Evolutionary conservation across 2,329 filamentous ascomycete genomes (phyloP), one percentile per base, ranked within the genome.

Genomic region (Passalora sequoiae): DNA sequence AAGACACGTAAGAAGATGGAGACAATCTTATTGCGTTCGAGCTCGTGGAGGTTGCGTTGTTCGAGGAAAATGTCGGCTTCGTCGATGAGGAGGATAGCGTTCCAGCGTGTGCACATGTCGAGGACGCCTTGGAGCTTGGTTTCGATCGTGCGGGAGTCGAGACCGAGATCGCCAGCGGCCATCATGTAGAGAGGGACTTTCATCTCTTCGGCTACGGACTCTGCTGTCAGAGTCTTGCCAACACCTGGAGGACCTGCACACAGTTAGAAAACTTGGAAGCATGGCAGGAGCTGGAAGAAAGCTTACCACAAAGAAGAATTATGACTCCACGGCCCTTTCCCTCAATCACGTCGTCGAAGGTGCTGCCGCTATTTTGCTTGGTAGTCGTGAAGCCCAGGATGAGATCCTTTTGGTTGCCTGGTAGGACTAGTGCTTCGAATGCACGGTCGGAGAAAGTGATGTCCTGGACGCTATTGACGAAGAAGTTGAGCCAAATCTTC

Each of bases 171-270:
- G 7, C 71, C 73, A 2, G 69, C 66, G 20, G 65, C 69, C 63
- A 77, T 69, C 39, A 67, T 62, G 53, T 71, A 76, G 0, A 78
- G 60, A 7, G 74, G 74, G 1, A 70, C 69, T 24, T 66, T 61
- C 67, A 75, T 73, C 38, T 69, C 61, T 46, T 76, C 73, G 1
- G 74, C 73, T 16, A 74, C 66, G 36, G 65, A 67, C 51, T 75
- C 73, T 4, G 69, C 70, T 3, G 72, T 75, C 19, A 73, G 55
- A 0, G 75, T 78, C 60, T 78, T 78, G 12, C 74, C 75, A 2
- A 75, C 71, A 2, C 75, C 75, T 0, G 74, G 73, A 3, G 54
- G 49, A 4, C 48, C 74, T n/a, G n/a, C n/a, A n/a, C n/a, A n/a
- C n/a, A n/a, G n/a, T n/a, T n/a, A n/a, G n/a, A n/a, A n/a, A n/a